Percentiles rank a stretch among this genome's conserved stretches.
phyloP scores from a whole-genome alignment of 768 basidiomycete species.

The Russula sp. region DNA sequence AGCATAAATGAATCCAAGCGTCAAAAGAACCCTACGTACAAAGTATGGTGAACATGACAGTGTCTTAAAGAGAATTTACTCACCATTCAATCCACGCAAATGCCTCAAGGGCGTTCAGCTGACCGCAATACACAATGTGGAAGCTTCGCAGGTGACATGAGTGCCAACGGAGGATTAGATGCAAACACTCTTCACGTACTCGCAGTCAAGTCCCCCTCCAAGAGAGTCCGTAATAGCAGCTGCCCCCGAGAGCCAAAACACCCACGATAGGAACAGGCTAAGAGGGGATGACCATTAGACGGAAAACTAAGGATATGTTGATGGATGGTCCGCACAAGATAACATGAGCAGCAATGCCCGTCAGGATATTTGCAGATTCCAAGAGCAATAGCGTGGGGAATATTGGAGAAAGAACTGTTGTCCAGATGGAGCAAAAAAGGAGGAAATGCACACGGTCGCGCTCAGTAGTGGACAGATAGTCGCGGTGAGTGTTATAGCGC shows the following conservation, averaged over 20 bases:
- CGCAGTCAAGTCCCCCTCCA: slow-evolving; percentile 12
- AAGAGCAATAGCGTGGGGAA: slow-evolving; percentile 8
- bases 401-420: slow-evolving; percentile 16
- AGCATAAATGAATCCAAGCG: slow-evolving; percentile 6
- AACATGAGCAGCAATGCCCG: slow-evolving; percentile 15
- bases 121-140: slow-evolving; percentile 15
- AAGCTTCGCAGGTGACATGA: background rate
- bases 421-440: slow-evolving; percentile 23
- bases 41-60: background rate
- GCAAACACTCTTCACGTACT: slow-evolving; percentile 1
- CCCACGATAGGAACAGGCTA: slow-evolving; percentile 22
- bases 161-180: background rate
- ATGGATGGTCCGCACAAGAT: slow-evolving; percentile 13
- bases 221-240: slow-evolving; percentile 16
- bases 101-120: slow-evolving; percentile 18
- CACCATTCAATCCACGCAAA: slow-evolving; percentile 24
- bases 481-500: slow-evolving; percentile 48
- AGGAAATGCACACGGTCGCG: slow-evolving; percentile 39
- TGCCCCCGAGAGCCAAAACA: slow-evolving; percentile 23
- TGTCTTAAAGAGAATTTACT: background rate
- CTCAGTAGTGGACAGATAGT: slow-evolving; percentile 41
- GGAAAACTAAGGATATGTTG: background rate
- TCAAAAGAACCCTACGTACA: slow-evolving; percentile 17
- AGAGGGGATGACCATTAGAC: background rate
- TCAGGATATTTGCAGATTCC: background rate